Base-by-base conservation (phyloP, 208 protist genomes). In the Acanthamoeba royreba region DNA sequence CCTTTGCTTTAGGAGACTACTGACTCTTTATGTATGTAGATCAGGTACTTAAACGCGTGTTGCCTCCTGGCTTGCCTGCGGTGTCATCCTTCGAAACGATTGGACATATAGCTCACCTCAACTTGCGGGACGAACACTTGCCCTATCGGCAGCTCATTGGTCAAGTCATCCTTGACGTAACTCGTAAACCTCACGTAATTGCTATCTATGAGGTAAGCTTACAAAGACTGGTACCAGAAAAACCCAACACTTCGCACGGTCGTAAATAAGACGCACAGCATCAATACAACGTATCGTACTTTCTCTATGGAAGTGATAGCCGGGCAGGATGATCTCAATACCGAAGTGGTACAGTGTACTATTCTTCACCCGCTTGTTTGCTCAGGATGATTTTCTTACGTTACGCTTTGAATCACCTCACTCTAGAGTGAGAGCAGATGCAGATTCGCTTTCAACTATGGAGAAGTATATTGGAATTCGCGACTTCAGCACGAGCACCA, bases 381-480 rank as follows among this genome's bases (percentile, higher is more conserved):
- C 31, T 11, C 2, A 33, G 31, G 15, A 9, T 43, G n/a, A 72
- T 5, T 92, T 22, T 81, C 35, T 33, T 85, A n/a, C 31, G 33
- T 87, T 92, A 86, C 31, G 11, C 43, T 9, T 92, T 43, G 33
- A n/a, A 85, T 11, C 15, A 9, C 25, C 63, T 81, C 15, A 42
- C n/a, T n/a, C n/a, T n/a, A 94, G 87, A 98, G 98, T 49, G 98
- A 99, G 94, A 98, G 98, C 95, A 98, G 97, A 17, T 99, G 97
- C 94, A 86, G 83, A 83, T 99, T 99, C 92, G 95, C 94, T 55
- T 98, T 99, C 45, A 98, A 99, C 86, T 99, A 99, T 96, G 97
- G 98, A 83, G 96, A 98, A 74, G 99, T 99, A 28, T 99, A 99
- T 96, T 99, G 99, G 99, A 99, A 99, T 97, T 98, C 97, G 79